Percentiles rank a stretch among this genome's conserved stretches.
Conservation (phyloP, 345 rosid species). For the Aethionema arabicum region DNA sequence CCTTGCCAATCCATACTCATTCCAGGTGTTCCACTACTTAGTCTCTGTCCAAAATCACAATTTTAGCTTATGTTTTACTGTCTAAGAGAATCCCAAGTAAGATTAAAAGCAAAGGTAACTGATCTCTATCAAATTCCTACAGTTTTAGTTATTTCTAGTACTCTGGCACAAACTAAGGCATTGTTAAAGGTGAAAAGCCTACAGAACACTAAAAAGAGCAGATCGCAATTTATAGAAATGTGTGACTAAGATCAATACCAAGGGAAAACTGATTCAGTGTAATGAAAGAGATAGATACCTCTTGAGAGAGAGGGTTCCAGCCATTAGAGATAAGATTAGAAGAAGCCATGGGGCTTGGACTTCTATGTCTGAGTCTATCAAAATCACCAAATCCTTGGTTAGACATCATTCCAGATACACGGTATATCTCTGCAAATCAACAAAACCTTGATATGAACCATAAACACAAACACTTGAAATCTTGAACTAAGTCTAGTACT, state of each 20-base stretch:
- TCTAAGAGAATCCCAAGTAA: neutral
- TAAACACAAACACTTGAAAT: conserved; percentile 1
- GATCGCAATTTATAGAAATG: neutral
- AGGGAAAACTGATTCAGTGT: neutral
- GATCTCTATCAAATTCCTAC: too few relatives aligned
- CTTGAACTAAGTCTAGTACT: conserved; percentile 12
- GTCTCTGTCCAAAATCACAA: conserved; percentile 42
- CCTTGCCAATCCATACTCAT: conserved; percentile 99
- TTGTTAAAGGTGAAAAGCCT: neutral
- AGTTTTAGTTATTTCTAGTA: neutral
- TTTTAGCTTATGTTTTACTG: conserved; percentile 15
- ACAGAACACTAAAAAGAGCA: neutral
- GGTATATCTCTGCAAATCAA: conserved; percentile 73
- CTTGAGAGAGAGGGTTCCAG: conserved; percentile 81
- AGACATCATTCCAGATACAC: conserved; percentile 89
- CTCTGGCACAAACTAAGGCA: conserved; percentile 7
- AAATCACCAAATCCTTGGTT: conserved; percentile 91
- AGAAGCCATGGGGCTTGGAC: conserved; percentile 98
- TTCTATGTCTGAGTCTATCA: conserved; percentile 89
- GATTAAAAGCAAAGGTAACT: too few relatives aligned
- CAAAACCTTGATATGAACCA: conserved; percentile 14
- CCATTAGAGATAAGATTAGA: conserved; percentile 81
- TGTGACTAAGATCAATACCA: neutral
- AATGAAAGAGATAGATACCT: conserved; percentile 43
- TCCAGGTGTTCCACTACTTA: conserved; percentile 77